phyloP scores from a whole-genome alignment of 805 yeast genomes.

The Suhomyces prunicola region DNA sequence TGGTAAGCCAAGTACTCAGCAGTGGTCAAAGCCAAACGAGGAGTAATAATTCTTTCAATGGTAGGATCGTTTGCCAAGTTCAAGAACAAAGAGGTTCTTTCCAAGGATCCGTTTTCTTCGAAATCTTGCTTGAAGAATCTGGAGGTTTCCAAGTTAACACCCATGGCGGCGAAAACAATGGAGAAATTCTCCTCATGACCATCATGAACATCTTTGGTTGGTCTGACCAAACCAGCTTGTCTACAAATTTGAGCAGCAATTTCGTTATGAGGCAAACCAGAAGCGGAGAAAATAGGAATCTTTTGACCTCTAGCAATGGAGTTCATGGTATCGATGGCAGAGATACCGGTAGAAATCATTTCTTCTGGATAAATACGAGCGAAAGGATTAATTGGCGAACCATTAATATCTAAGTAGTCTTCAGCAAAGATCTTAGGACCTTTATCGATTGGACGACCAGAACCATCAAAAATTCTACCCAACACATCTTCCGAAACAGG shows the following conservation, averaged over 20 bases:
- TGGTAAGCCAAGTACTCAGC: constrained; percentile 98
- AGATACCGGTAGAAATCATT: constrained; percentile 98
- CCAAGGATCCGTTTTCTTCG: constrained; percentile 98
- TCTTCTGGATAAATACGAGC: constrained; percentile 99
- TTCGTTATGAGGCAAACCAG: constrained; percentile 99
- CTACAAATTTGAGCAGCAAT: constrained; percentile 99
- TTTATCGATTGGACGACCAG: constrained; percentile 96
- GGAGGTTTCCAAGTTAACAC: constrained; percentile 97
- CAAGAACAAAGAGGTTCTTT: constrained; percentile 93
- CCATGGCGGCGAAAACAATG: constrained; percentile 99
- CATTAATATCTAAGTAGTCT: constrained; percentile 96
- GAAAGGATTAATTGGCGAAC: constrained; percentile 97
- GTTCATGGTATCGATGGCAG: constrained; percentile 98
- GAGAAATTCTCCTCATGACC: constrained; percentile 99
- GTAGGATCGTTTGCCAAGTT: constrained; percentile 99
- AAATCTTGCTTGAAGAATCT: constrained; percentile 98
- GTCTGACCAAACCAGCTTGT: constrained; percentile 98
- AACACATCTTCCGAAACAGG: constrained; percentile 96
- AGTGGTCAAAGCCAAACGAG: constrained; percentile 97
- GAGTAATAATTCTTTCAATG: constrained; percentile 98
- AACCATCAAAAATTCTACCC: constrained; percentile 98
- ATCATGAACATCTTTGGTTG: constrained; percentile 98
- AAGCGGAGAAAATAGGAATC: constrained; percentile 98
- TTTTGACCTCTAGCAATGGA: constrained; percentile 99
- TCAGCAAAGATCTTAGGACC: constrained; percentile 99